Conservation (phyloP, 176 grass and related monocot species). For the Pharus latifolius region DNA sequence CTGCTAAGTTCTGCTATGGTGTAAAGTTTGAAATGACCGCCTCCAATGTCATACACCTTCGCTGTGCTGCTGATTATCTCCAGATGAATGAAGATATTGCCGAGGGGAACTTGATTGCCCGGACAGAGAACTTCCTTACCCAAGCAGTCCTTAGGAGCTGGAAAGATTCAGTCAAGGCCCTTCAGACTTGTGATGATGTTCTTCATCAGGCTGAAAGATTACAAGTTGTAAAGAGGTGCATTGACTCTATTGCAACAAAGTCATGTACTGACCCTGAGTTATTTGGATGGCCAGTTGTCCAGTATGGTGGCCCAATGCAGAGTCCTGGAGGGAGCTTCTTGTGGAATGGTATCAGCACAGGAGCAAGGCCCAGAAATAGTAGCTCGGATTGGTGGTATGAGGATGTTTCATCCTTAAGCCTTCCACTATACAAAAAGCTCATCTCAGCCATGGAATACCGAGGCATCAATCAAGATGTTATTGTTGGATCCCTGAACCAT, state of each 20-base stretch:
- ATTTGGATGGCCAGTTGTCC: slow-evolving; percentile 42
- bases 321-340: slow-evolving; percentile 66
- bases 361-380: slow-evolving; percentile 51
- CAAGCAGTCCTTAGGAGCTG: slow-evolving; percentile 64
- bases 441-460: slow-evolving; percentile 64
- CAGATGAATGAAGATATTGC: slow-evolving; percentile 81
- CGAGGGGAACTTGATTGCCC: slow-evolving; percentile 65
- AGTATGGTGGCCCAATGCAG: slow-evolving; percentile 41
- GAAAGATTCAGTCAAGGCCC: slow-evolving; percentile 74
- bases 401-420: slow-evolving; percentile 68
- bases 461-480: slow-evolving; percentile 55
- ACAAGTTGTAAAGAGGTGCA: slow-evolving; percentile 58
- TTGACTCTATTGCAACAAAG: slow-evolving; percentile 61
- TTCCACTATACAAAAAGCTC: slow-evolving; percentile 60
- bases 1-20: slow-evolving; percentile 84
- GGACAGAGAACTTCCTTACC: slow-evolving; percentile 66
- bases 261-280: slow-evolving; percentile 43
- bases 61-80: slow-evolving; percentile 62
- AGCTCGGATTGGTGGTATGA: slow-evolving; percentile 81
- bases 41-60: slow-evolving; percentile 65
- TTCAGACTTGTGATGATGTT: slow-evolving; percentile 61
- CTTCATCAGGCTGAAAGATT: slow-evolving; percentile 70
- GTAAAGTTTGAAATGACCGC: slow-evolving; percentile 81
- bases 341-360: slow-evolving; percentile 90
- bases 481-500: slow-evolving; percentile 59